A percentile compares a stretch with the other conserved stretches of the same genome.
phyloP scores from a whole-genome alignment of 805 yeast genomes.

The Vanderwaltozyma yarrowii region DNA sequence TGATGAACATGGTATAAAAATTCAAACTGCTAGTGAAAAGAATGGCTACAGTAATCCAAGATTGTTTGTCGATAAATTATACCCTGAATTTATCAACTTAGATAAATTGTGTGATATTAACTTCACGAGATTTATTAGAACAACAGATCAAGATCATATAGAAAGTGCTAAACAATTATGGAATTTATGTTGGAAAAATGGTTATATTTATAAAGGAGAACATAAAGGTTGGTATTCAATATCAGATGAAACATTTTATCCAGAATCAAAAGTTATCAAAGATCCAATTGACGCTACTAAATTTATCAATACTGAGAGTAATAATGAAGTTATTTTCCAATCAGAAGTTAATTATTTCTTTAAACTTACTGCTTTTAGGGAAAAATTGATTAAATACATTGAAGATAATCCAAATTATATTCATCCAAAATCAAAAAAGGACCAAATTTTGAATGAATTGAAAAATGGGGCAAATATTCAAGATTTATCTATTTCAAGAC shows the following conservation, averaged over 20 bases:
- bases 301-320: conserved; percentile 47
- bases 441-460: conserved; percentile 49
- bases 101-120: conserved; percentile 49
- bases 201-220: conserved; percentile 66
- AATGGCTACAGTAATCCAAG: conserved; percentile 43
- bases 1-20: conserved; percentile 94
- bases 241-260: conserved; percentile 89
- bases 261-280: conserved; percentile 59
- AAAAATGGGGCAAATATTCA: conserved; percentile 33
- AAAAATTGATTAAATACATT: conserved; percentile 39
- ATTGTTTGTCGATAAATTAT: conserved; percentile 60
- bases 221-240: conserved; percentile 94
- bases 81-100: conserved; percentile 51
- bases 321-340: conserved; percentile 63
- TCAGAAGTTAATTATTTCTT: conserved; percentile 85
- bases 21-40: conserved; percentile 70
- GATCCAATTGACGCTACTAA: conserved; percentile 19
- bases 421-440: conserved; percentile 49
- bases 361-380: conserved; percentile 51
- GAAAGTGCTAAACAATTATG: conserved; percentile 60
- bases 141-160: conserved; percentile 77
- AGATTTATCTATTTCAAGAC: conserved; percentile 85
- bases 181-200: conserved; percentile 47
- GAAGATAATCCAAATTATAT: conserved; percentile 47
- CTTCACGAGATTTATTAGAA: conserved; percentile 74